Conservation (phyloP, 2,329 filamentous ascomycete genomes). For the Fusarium xylarioides region DNA sequence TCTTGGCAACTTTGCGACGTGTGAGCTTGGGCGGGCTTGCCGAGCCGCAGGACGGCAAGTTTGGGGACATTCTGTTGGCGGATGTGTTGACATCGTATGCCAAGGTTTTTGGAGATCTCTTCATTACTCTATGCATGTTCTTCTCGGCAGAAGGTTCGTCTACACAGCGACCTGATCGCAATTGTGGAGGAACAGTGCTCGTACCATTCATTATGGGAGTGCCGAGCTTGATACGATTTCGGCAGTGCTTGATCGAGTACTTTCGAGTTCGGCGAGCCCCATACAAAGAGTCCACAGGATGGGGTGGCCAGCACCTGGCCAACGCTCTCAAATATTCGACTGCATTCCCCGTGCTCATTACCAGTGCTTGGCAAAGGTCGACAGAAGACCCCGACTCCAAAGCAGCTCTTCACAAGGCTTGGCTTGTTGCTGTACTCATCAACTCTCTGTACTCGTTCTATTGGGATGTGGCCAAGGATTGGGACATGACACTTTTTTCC, state of each 20-base stretch:
- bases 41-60: constrained; percentile 87
- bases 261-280: constrained; percentile 71
- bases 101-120: constrained; percentile 89
- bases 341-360: constrained; percentile 89
- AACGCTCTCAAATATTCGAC: constrained; percentile 96
- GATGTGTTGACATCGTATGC: constrained; percentile 96
- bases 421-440: constrained; percentile 77
- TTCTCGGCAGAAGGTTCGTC: constrained; percentile 75
- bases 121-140: constrained; percentile 92
- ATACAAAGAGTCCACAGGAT: constrained; percentile 67
- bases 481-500: constrained; percentile 89
- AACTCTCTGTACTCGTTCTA: constrained; percentile 98
- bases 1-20: constrained; percentile 78
- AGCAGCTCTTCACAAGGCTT: constrained; percentile 62
- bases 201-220: constrained; percentile 86
- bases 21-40: constrained; percentile 88
- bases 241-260: constrained; percentile 93
- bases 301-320: constrained; percentile 87
- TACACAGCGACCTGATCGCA: constrained; percentile 81
- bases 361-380: constrained; percentile 78
- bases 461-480: constrained; percentile 97
- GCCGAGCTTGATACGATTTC: constrained; percentile 85
- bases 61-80: constrained; percentile 91
- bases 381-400: constrained; percentile 55
- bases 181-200: constrained; percentile 79